phyloP scores from a whole-genome alignment of 495 filamentous ascomycete species.

The Aspergillus campestris region DNA sequence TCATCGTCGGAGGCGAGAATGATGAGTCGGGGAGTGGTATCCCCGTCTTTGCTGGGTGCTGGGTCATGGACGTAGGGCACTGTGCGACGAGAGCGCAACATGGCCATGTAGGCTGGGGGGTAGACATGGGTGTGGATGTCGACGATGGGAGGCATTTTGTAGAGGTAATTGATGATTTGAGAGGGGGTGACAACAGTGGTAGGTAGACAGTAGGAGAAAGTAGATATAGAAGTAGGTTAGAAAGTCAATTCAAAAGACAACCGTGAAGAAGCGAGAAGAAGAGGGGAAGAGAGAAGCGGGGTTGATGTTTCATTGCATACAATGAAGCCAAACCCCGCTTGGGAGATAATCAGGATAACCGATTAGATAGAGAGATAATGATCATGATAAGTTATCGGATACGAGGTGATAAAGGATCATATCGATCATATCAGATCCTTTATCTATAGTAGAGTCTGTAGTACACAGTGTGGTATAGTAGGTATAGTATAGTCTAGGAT shows the following conservation, averaged over 20 bases:
- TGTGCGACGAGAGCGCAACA: slow-evolving; percentile 64
- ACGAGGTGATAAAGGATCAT: too few relatives aligned
- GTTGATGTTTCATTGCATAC: not conserved
- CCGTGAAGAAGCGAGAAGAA: too few relatives aligned
- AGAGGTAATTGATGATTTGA: not conserved
- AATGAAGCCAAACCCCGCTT: too few relatives aligned
- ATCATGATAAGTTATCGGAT: too few relatives aligned
- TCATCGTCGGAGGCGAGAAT: slow-evolving; percentile 63
- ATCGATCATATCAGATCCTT: too few relatives aligned
- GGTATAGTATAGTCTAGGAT: too few relatives aligned
- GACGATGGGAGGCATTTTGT: slow-evolving; percentile 45
- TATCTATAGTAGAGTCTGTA: too few relatives aligned
- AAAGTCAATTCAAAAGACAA: not conserved
- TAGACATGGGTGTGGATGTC: slow-evolving; percentile 97
- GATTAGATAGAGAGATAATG: too few relatives aligned
- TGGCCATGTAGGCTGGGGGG: slow-evolving; percentile 70
- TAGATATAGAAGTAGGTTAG: not conserved
- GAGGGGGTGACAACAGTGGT: not conserved
- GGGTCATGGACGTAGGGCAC: slow-evolving; percentile 76
- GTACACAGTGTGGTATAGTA: too few relatives aligned
- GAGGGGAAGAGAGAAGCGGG: not conserved
- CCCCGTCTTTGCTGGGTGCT: slow-evolving; percentile 35
- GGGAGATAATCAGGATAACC: too few relatives aligned
- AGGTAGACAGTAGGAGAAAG: not conserved
- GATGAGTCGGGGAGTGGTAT: slow-evolving; percentile 54